Evolutionary conservation across 306 rosid species (phyloP), one percentile per base, ranked within the genome.

Genomic region (Ceratonia siliqua): DNA sequence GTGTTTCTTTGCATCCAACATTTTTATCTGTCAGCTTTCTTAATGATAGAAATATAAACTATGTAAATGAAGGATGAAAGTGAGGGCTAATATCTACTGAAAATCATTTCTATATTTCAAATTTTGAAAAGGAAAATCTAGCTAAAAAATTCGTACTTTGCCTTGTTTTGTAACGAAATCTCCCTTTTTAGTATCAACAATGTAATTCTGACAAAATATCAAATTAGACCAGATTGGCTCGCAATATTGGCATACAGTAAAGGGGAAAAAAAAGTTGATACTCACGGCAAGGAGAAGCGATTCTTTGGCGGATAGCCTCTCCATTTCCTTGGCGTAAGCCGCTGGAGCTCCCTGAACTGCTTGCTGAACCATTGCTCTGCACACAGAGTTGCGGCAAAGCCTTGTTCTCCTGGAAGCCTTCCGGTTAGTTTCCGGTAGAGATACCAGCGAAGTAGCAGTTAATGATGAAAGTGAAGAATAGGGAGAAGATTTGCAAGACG

Each of bases 241-340:
- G 25, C 43, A 72, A 10, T 10, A 48, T 20, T 18, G 42, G 25
- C 38, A 28, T 2, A 28, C 27, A 46, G 39, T 0, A 30, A 68
- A 69, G 25, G 20, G n/a, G 53, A 0, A 17, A 27, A 41, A 28
- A 2, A 1, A 14, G 43, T 17, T 3, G n/a, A 81, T 7, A 76
- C 96, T 87, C 65, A 95, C 99, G 2, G 99, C 97, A 56, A 95
- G 96, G 62, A 95, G 99, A 64, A 95, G 96, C 54, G 99, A 95
- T 74, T 95, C 99, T 70, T 95, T 95, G 20, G 99, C 99, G 8
- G 99, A 87, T 30, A 95, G 96, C 78, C 99, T 88, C 90, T 95
- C 99, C 99, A 95, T 95, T 85, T 92, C 98, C 85, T 92, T 95
- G 39, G 99, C 98, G 58, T 92, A 95, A 6, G 92, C 88, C 0